These are phyloP conservation scores for Zymoseptoria tritici DNA, from an alignment of 2,329 filamentous ascomycete genomes.

Conservation along the genomic window DNA sequence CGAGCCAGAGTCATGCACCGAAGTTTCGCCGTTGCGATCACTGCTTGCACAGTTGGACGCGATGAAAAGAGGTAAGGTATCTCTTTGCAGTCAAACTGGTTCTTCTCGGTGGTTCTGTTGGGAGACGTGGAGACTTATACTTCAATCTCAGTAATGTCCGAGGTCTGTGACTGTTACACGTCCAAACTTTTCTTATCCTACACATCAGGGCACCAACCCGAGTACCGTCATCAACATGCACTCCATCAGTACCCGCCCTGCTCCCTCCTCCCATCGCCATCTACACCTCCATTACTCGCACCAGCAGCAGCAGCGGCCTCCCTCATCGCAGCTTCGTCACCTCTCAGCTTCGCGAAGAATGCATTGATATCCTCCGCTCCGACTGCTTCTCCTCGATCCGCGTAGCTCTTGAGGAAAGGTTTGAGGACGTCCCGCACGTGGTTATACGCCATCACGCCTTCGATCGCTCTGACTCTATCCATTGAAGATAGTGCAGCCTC, in stretches of 20 bases:
- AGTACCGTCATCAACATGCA: no score
- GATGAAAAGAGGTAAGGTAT: no score
- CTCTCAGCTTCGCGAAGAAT: constrained; percentile 89
- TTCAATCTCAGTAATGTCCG: no score
- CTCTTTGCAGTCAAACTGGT: no score
- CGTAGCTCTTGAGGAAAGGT: constrained; percentile 87
- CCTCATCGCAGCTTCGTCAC: constrained; percentile 58
- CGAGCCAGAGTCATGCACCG: no score
- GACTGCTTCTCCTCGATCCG: constrained; percentile 80
- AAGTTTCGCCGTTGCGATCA: no score
- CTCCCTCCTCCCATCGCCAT: constrained; percentile 29
- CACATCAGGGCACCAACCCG: no score
- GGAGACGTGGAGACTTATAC: no score
- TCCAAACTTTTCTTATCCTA: no score
- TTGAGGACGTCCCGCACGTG: constrained; percentile 94
- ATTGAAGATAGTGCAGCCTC: constrained; percentile 64
- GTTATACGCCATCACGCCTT: constrained; percentile 98
- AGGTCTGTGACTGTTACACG: no score
- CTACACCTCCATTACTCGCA: constrained; percentile 13
- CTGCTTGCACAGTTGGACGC: no score
- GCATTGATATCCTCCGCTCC: constrained; percentile 92
- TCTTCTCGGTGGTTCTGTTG: no score
- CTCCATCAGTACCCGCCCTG: constrained; percentile 39
- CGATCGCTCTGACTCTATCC: constrained; percentile 82
- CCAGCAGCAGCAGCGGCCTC: constrained; percentile 26